Evolutionary conservation across 179 eudicot species (phyloP), one percentile per base, ranked within the genome.

Genomic region (Actinidia arguta): DNA sequence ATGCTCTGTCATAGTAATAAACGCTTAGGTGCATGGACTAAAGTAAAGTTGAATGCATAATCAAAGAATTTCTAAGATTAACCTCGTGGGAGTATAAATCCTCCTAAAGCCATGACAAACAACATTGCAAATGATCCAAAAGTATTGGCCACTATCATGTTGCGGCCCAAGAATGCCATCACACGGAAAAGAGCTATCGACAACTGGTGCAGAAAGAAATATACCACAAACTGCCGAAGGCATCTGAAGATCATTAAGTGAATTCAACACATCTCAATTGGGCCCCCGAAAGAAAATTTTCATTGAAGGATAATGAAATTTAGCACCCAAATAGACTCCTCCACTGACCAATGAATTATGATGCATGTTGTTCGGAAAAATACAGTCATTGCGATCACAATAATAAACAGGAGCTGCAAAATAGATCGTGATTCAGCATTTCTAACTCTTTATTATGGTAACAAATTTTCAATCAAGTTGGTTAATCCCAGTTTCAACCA

Each of bases 91-190:
- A 94, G 85, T 73, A 94, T 81, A 79, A 90, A 94, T 84, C 97
- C 97, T 83, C 97, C 97, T 36, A 94, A 92, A 78, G 92, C 96
- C 96, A 94, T 91, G 86, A 94, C 93, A 80, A 92, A 91, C 86
- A 94, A 80, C 93, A 94, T 75, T 58, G 97, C 96, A 78, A 92
- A 92, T 20, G 96, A 92, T 31, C 97, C 97, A 76, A 94, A 94
- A 59, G 97, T 92, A 76, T 94, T 92, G 58, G 97, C 96, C n/a
- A 94, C 94, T 69, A 94, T 86, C 87, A 94, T 75, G 85, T 90
- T 94, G 80, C 97, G 88, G 59, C 97, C 97, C 63, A 94, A 85
- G 46, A 94, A 90, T 73, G 93, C 97, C 91, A 92, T 92, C 71
- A 91, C 89, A 74, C 97, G 96, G 76, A 92, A 92, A 71, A 94